Conservation (phyloP, 108 stramenopile species). For the Nitzschia sp. region DNA sequence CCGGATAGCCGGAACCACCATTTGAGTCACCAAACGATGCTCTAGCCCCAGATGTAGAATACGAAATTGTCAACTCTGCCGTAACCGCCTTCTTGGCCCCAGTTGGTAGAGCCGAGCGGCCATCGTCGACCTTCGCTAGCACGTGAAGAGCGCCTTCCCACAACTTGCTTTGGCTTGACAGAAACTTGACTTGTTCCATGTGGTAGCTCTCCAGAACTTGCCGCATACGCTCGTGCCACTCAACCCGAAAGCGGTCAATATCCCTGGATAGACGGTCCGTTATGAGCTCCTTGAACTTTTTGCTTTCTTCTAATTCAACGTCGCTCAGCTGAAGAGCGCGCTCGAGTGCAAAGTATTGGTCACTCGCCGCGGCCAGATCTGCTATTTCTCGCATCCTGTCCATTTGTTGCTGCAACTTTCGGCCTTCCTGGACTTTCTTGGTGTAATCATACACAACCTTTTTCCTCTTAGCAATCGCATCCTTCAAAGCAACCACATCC, state of each 20-base stretch:
- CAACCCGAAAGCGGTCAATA: conserved; percentile 35
- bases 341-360: conserved; percentile 34
- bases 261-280: conserved; percentile 28
- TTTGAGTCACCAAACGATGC: conserved; percentile 1
- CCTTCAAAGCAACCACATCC: conserved; percentile 37
- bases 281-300: conserved; percentile 27
- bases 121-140: conserved; percentile 7
- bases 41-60: conserved; percentile 21
- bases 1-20: neutral
- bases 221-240: conserved; percentile 42
- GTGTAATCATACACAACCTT: conserved; percentile 29
- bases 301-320: conserved; percentile 8
- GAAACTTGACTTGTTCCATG: conserved; percentile 25
- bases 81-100: neutral
- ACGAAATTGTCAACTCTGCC: conserved; percentile 19
- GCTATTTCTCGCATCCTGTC: conserved; percentile 21
- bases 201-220: conserved; percentile 32
- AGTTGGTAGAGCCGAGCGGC: conserved; percentile 15
- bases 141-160: conserved; percentile 19
- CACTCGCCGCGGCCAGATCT: conserved; percentile 8
- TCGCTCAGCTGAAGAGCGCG: conserved; percentile 17
- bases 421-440: conserved; percentile 19
- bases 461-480: conserved; percentile 32
- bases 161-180: conserved; percentile 18
- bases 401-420: conserved; percentile 22